Evolutionary conservation across 2,329 filamentous ascomycete genomes (phyloP).

Genomic region (Aspergillus proliferans): DNA sequence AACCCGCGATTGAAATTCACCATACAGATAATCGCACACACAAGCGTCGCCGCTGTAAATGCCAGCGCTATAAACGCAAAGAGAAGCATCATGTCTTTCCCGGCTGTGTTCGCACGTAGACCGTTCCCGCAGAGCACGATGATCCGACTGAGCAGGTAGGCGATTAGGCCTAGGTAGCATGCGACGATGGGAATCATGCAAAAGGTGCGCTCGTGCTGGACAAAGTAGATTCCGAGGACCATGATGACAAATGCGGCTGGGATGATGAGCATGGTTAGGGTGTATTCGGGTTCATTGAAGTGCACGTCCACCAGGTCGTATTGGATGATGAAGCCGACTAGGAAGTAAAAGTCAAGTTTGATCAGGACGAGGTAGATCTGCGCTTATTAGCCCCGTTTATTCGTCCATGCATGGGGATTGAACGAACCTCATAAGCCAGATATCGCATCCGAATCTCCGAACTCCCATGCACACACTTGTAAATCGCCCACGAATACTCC

Average conservation of each 20-base stretch:
- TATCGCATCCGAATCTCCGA: constrained; percentile 5
- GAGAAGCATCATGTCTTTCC: constrained; percentile 12
- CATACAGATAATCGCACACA: constrained; percentile 7
- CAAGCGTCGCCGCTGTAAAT: constrained; percentile 4
- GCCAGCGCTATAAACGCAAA: constrained; percentile 9
- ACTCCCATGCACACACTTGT: constrained; percentile 11
- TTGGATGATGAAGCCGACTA: constrained; percentile 14
- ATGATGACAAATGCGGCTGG: constrained; percentile 9
- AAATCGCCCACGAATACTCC: constrained; percentile 15
- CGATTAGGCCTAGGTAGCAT: constrained; percentile 7
- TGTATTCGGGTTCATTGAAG: constrained; percentile 13
- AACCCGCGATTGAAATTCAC: constrained; percentile 11
- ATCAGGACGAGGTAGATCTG: constrained; percentile 14
- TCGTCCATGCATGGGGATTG: too few relatives aligned
- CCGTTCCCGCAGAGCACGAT: constrained; percentile 7
- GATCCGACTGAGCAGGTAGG: constrained; percentile 12
- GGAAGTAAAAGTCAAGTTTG: constrained; percentile 13
- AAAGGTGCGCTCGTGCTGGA: constrained; percentile 6
- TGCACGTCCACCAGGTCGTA: constrained; percentile 16
- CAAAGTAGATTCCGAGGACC: constrained; percentile 8
- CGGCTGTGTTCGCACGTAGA: constrained; percentile 3
- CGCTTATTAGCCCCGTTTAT: neutral
- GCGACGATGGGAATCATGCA: constrained; percentile 6
- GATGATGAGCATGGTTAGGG: constrained; percentile 12
- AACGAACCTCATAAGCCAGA: constrained; percentile 11